A percentile compares a stretch with the other conserved stretches of the same genome.
Conservation (phyloP, 1,139 yeast species). For the Magnusiomyces suaveolens region DNA sequence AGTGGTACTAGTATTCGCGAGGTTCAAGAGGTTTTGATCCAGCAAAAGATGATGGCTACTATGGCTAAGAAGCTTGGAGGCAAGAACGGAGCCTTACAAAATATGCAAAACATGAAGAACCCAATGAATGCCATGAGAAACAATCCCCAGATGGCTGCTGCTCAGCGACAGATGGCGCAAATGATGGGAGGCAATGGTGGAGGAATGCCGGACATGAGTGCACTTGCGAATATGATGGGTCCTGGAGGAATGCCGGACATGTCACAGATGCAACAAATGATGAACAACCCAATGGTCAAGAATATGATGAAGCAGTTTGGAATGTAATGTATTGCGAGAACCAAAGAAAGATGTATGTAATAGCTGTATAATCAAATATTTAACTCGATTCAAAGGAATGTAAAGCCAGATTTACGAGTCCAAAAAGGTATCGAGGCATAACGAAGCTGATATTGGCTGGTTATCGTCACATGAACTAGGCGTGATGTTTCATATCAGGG, state of each 20-base stretch:
- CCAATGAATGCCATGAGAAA: slow-evolving; percentile 18
- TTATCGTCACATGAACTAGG: neutral
- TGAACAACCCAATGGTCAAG: slow-evolving; percentile 63
- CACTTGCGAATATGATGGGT: slow-evolving; percentile 41
- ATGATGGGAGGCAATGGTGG: slow-evolving; percentile 30
- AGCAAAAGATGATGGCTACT: slow-evolving; percentile 88
- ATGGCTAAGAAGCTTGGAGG: slow-evolving; percentile 72
- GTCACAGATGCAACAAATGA: slow-evolving; percentile 34
- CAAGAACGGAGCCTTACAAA: slow-evolving; percentile 37
- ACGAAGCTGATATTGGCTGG: no score
- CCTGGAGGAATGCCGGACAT: slow-evolving; percentile 38
- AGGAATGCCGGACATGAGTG: slow-evolving; percentile 34
- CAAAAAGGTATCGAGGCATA: no score
- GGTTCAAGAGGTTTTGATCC: slow-evolving; percentile 85
- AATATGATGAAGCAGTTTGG: slow-evolving; percentile 73
- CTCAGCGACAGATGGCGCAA: slow-evolving; percentile 32
- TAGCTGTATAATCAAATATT: neutral
- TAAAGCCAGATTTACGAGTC: no score
- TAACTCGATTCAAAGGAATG: no score
- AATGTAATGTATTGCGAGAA: slow-evolving; percentile 21
- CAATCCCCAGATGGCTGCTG: slow-evolving; percentile 33
- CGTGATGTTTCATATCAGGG: neutral
- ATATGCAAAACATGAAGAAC: slow-evolving; percentile 30
- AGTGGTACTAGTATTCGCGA: slow-evolving; percentile 90
- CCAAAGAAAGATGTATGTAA: neutral